phyloP scores from a whole-genome alignment of 2,329 filamentous ascomycete species.

The Fusarium sp. region DNA sequence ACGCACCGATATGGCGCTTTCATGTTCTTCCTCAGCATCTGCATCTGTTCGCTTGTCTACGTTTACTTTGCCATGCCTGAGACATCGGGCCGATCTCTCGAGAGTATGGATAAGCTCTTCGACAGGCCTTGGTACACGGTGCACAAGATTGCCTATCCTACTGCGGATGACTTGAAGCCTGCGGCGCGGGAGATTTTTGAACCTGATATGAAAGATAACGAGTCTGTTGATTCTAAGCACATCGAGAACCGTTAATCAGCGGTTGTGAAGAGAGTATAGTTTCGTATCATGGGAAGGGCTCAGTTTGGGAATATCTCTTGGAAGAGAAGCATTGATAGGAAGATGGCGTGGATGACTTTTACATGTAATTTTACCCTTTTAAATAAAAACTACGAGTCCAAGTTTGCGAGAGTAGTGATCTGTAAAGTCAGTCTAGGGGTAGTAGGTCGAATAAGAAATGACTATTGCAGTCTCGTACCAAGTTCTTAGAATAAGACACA shows the following conservation, averaged over 20 bases:
- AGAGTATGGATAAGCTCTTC: constrained; percentile 48
- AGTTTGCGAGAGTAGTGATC: too few species aligned
- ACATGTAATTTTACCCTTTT: too few species aligned
- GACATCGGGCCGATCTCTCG: constrained; percentile 46
- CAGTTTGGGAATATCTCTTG: too few species aligned
- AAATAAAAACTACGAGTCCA: too few species aligned
- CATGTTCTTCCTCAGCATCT: constrained; percentile 47
- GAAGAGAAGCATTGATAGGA: too few species aligned
- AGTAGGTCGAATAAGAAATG: too few species aligned
- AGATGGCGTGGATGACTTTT: too few species aligned
- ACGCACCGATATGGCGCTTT: constrained; percentile 49
- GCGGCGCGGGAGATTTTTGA: constrained; percentile 15
- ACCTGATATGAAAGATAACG: constrained; percentile 21
- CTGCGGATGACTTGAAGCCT: constrained; percentile 37
- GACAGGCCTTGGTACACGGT: constrained; percentile 47
- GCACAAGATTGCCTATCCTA: constrained; percentile 46
- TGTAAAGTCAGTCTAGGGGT: too few species aligned
- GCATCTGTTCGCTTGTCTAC: constrained; percentile 44
- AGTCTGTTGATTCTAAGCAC: constrained; percentile 19
- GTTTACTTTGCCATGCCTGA: constrained; percentile 51
- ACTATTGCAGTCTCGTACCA: too few species aligned
- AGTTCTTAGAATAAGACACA: too few species aligned
- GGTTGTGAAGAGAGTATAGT: not conserved
- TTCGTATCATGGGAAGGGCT: too few species aligned
- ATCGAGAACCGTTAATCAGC: constrained; percentile 2